These are phyloP conservation scores for Coemansia sp. DNA, from an alignment of 371 early-diverging fungal genomes.

Conservation along the genomic window DNA sequence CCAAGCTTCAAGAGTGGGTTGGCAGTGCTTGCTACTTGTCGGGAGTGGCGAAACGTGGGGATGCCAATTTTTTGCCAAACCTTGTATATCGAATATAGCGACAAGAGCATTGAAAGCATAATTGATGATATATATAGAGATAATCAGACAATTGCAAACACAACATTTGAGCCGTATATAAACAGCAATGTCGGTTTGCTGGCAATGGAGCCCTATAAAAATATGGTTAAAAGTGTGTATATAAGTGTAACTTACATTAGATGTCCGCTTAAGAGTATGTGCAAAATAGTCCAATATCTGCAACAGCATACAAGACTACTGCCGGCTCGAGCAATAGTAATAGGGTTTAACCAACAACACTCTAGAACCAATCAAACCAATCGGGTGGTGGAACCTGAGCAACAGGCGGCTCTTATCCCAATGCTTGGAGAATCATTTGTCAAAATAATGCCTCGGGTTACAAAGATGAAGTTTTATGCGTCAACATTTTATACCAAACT, in stretches of 20 bases:
- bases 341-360: slow-evolving; percentile 50
- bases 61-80: neutral
- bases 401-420: no score
- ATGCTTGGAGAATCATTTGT: neutral
- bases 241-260: neutral
- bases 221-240: neutral
- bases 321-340: neutral
- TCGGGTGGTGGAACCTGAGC: no score
- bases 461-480: neutral
- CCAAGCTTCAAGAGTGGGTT: neutral
- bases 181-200: neutral
- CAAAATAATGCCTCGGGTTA: neutral
- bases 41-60: neutral
- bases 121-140: neutral
- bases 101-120: neutral
- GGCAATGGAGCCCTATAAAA: neutral
- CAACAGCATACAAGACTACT: neutral
- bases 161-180: neutral
- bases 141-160: neutral
- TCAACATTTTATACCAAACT: neutral
- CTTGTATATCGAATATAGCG: neutral
- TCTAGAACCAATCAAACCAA: no score
- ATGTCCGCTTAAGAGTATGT: neutral
- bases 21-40: neutral
- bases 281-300: neutral